Base-by-base conservation (phyloP, 441 rosid genomes). In the Euphorbia schlechtendalii region DNA sequence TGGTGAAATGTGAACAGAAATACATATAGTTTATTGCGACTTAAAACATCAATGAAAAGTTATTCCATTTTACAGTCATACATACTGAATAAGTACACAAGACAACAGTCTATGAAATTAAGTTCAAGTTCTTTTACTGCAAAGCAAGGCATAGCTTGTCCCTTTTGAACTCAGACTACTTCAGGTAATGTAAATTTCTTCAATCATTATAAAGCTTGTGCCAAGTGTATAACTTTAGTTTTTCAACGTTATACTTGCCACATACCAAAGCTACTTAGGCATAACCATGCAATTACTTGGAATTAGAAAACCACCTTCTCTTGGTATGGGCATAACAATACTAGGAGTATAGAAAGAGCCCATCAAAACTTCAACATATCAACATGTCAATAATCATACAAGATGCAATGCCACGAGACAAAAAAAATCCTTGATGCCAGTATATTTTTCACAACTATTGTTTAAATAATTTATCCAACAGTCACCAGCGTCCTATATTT, bases 51-150 rank as follows among this genome's bases (percentile, higher is more conserved):
- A n/a, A 15, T 46, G 40, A n/a, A 38, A 46, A 21, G 40, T 49
- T 18, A 4, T 51, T 49, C 20, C 34, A 34, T 8, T 34, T 32
- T 32, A 6, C n/a, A n/a, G 4, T 27, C 30, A 27, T 52, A 24
- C 28, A 54, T 24, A 24, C 9, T 17, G 28, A 15, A 49, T 46
- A 28, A 14, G 15, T 51, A 20, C n/a, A 14, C 27, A 13, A 5
- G 32, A 22, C 0, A 36, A 67, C 64, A n/a, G n/a, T 46, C 46
- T 8, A 46, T 12, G 51, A 59, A 15, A 22, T 4, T 49, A 8
- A 30, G 52, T n/a, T 61, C 54, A 61, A 61, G 36, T 61, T 28
- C 60, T 14, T 27, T 38, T 30, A 14, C 32, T 28, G 21, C 22
- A 27, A 56, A 56, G 8, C 3, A 56, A 56, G 32, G 40, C 21